phyloP scores from a whole-genome alignment of 768 basidiomycete species.

The Boletus barrowsii region DNA sequence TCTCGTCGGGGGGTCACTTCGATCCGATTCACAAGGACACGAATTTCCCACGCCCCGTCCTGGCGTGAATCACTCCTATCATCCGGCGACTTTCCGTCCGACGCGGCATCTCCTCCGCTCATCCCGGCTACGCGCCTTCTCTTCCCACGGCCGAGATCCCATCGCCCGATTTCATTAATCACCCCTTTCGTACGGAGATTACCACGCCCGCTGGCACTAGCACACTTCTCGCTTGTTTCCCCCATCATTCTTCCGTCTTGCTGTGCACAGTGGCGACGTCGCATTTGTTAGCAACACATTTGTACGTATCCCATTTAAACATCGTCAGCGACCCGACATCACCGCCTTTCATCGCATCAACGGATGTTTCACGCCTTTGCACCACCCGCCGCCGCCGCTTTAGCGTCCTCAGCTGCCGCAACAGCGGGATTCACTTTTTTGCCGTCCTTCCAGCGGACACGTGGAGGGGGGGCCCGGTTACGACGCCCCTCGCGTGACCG shows the following conservation, averaged over 20 bases:
- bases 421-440: slow-evolving; percentile 98
- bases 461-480: slow-evolving; percentile 96
- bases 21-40: slow-evolving; percentile 25
- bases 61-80: slow-evolving; percentile 16
- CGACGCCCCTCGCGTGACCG: slow-evolving; percentile 93
- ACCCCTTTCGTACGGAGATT: not conserved
- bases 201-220: no score
- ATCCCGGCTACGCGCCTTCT: slow-evolving; percentile 8
- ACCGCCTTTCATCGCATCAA: not conserved
- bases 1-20: slow-evolving; percentile 16
- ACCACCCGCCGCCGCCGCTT: slow-evolving; percentile 47
- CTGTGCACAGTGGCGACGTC: no score
- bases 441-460: slow-evolving; percentile 92
- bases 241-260: no score
- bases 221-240: no score
- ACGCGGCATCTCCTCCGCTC: slow-evolving; percentile 16
- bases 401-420: slow-evolving; percentile 86
- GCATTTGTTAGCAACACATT: no score
- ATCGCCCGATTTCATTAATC: not conserved
- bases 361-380: slow-evolving; percentile 43
- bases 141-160: slow-evolving; percentile 3
- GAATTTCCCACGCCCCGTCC: not conserved
- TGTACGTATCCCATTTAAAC: no score
- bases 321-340: not conserved
- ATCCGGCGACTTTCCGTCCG: slow-evolving; percentile 28